A percentile compares a stretch with the other conserved stretches of the same genome.
Conservation (phyloP, 208 protist species). For the Trichomonas tenax region DNA sequence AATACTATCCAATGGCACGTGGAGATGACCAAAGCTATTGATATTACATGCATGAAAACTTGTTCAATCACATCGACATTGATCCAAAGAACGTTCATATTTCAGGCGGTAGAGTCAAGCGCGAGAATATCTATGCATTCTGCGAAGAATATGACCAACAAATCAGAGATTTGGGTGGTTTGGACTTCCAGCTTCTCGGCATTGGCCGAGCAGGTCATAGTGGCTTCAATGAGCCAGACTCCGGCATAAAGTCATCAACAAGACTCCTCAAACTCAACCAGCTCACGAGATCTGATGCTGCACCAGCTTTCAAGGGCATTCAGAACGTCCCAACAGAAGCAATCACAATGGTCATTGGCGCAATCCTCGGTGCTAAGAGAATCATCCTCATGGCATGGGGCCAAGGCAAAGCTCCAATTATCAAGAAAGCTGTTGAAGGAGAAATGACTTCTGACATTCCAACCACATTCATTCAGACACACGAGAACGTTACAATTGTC, state of each 20-base stretch:
- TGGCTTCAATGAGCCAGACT: neutral
- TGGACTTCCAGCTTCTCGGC: neutral
- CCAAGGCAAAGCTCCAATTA: neutral
- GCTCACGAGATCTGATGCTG: neutral
- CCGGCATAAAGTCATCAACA: neutral
- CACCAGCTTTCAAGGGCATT: neutral
- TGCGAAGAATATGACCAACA: neutral
- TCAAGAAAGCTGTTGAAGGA: neutral
- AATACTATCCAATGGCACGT: neutral
- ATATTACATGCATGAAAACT: neutral
- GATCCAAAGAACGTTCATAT: neutral
- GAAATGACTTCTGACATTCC: neutral
- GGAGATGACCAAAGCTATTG: neutral
- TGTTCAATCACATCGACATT: neutral
- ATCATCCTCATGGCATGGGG: neutral
- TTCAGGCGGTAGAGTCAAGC: neutral
- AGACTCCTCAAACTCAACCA: neutral
- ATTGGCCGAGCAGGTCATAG: neutral
- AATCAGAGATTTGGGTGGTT: neutral
- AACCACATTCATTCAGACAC: neutral
- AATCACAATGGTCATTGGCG: neutral
- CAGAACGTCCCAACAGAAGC: neutral
- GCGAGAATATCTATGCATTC: neutral
- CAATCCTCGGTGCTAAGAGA: neutral
- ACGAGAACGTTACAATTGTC: neutral